Percentiles rank a stretch among this genome's conserved stretches.
phyloP scores from a whole-genome alignment of 2,329 filamentous ascomycete species.

The Cladosporium cucumerinum region DNA sequence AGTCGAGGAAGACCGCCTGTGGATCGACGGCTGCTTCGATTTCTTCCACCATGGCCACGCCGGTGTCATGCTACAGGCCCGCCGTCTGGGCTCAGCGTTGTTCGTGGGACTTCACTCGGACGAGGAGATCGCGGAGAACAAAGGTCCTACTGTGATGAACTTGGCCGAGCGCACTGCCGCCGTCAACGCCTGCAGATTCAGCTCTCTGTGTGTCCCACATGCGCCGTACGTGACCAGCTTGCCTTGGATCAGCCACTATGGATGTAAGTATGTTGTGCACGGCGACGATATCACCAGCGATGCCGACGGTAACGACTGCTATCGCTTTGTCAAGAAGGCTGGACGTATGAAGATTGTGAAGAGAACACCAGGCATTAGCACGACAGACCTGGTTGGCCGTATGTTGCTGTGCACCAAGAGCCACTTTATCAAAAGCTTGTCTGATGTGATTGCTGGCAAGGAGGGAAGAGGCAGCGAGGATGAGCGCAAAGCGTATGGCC shows the following conservation, averaged over 20 bases:
- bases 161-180: slow-evolving; percentile 86
- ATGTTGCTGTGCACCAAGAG: slow-evolving; percentile 95
- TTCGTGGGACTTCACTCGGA: slow-evolving; percentile 94
- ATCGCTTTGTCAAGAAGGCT: slow-evolving; percentile 93
- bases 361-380: slow-evolving; percentile 92
- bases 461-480: slow-evolving; percentile 68
- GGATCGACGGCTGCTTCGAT: slow-evolving; percentile 99
- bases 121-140: slow-evolving; percentile 92
- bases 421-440: slow-evolving; percentile 78
- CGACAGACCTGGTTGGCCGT: slow-evolving; percentile 93
- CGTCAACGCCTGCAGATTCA: slow-evolving; percentile 93
- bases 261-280: slow-evolving; percentile 92
- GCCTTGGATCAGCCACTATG: slow-evolving; percentile 91
- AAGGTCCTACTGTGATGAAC: slow-evolving; percentile 96
- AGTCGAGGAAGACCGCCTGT: slow-evolving; percentile 70
- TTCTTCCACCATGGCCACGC: slow-evolving; percentile 99
- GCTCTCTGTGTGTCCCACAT: slow-evolving; percentile 74
- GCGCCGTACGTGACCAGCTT: slow-evolving; percentile 94
- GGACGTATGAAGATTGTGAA: slow-evolving; percentile 95
- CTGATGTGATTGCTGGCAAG: slow-evolving; percentile 63
- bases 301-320: slow-evolving; percentile 89
- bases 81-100: slow-evolving; percentile 83
- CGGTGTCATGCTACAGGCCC: slow-evolving; percentile 92
- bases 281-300: slow-evolving; percentile 97
- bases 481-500: slow-evolving; percentile 62